phyloP scores from a whole-genome alignment of 2,329 filamentous ascomycete genomes.

The Claviceps spartinae region DNA sequence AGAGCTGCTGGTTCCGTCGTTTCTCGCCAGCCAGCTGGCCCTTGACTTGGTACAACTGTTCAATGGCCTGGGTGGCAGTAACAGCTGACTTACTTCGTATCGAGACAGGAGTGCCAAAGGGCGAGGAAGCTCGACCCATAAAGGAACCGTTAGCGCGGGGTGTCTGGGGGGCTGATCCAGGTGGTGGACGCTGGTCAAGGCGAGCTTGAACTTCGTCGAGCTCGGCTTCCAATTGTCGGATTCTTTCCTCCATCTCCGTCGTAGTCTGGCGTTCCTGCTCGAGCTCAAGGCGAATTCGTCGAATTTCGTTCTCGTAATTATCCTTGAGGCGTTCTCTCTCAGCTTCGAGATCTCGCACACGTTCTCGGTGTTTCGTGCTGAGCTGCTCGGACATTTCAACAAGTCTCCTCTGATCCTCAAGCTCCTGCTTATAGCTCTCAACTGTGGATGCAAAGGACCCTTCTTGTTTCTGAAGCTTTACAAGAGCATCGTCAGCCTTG shows the following conservation, averaged over 20 bases:
- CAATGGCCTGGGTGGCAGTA: constrained; percentile 48
- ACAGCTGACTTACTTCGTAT: constrained; percentile 40
- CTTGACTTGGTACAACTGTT: constrained; percentile 55
- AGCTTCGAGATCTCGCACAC: constrained; percentile 55
- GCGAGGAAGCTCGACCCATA: constrained; percentile 40
- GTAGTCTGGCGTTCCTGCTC: constrained; percentile 38
- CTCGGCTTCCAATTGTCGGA: constrained; percentile 37
- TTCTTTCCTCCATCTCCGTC: constrained; percentile 32
- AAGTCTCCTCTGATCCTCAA: constrained; percentile 68
- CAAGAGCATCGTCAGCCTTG: constrained; percentile 74
- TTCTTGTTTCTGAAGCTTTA: constrained; percentile 72
- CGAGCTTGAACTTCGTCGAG: constrained; percentile 39
- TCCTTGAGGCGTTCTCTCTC: constrained; percentile 48
- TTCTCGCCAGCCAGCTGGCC: constrained; percentile 60
- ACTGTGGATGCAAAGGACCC: constrained; percentile 72
- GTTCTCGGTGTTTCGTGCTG: constrained; percentile 55
- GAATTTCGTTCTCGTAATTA: constrained; percentile 47
- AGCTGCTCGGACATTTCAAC: constrained; percentile 72
- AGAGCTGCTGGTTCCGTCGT: constrained; percentile 59
- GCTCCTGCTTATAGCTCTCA: constrained; percentile 74
- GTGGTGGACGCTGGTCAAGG: constrained; percentile 27
- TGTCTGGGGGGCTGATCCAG: constrained; percentile 43
- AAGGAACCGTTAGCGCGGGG: constrained; percentile 45
- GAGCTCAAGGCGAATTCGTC: constrained; percentile 41
- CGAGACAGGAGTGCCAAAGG: constrained; percentile 48